phyloP scores from a whole-genome alignment of 208 protist genomes.

The Leishmania mexicana region DNA sequence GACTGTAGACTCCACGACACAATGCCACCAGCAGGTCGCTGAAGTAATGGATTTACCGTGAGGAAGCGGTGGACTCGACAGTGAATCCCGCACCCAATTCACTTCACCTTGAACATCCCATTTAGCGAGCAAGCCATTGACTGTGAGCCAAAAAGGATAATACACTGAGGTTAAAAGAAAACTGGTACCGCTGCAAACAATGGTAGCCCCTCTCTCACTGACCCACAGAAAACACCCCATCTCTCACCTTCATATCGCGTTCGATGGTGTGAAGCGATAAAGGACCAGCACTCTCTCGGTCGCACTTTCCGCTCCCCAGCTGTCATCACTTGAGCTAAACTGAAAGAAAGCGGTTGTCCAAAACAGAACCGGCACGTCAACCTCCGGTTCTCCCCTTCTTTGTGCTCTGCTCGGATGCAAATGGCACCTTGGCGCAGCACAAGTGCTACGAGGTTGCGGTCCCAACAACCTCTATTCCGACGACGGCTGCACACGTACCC shows the following conservation, averaged over 20 bases:
- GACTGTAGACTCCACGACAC: background rate
- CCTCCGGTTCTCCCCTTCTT: background rate
- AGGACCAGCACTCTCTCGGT: background rate
- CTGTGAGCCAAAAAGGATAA: background rate
- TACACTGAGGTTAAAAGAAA: background rate
- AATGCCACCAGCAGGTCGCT: background rate
- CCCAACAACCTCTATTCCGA: background rate
- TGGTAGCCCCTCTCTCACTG: background rate
- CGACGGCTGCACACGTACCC: background rate
- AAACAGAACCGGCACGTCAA: background rate
- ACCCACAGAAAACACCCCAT: background rate
- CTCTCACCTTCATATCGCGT: background rate
- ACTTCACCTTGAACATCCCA: background rate
- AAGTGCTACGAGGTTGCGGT: background rate
- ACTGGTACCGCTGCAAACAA: background rate
- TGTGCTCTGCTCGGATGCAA: background rate
- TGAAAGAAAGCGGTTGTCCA: background rate
- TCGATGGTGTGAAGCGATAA: background rate
- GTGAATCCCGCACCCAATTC: no score
- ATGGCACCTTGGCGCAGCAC: background rate
- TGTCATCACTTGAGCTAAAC: background rate
- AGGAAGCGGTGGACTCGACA: background rate
- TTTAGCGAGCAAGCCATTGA: background rate
- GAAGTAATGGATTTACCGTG: background rate
- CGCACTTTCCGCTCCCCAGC: background rate